phyloP scores from a whole-genome alignment of 495 filamentous ascomycete genomes.

The Aspergillus heteromorphus region DNA sequence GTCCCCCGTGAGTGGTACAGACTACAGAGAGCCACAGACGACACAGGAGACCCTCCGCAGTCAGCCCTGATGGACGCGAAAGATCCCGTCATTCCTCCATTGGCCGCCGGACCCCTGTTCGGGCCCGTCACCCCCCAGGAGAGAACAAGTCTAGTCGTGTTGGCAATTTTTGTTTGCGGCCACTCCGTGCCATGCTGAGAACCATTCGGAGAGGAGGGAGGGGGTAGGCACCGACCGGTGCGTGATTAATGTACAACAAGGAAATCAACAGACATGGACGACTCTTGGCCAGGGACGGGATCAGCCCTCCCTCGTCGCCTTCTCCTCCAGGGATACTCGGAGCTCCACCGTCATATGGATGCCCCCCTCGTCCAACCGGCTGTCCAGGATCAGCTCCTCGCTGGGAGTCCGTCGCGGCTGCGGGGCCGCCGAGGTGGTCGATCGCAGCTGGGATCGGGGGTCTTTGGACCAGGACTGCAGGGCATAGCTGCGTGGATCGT shows the following conservation, averaged over 20 bases:
- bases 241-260: neutral
- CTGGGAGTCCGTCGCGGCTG: constrained; percentile 28
- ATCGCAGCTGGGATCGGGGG: neutral
- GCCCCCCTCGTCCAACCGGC: constrained; percentile 23
- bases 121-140: too few species aligned
- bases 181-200: too few species aligned
- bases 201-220: neutral
- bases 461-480: constrained; percentile 32
- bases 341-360: constrained; percentile 47
- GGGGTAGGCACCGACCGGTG: neutral
- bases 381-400: constrained; percentile 41
- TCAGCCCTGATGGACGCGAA: too few species aligned
- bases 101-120: too few species aligned
- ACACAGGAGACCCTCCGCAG: too few species aligned
- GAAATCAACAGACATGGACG: neutral
- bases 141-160: too few species aligned
- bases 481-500: constrained; percentile 23
- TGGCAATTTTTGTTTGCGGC: too few species aligned
- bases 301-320: constrained; percentile 1
- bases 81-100: too few species aligned
- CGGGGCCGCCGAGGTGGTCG: constrained; percentile 23
- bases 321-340: constrained; percentile 30
- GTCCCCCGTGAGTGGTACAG: too few species aligned
- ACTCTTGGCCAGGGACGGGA: neutral
- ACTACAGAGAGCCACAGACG: too few species aligned